These are phyloP conservation scores for Pichia cactophila DNA, from an alignment of 1,139 yeast genomes.

Conservation along the genomic window DNA sequence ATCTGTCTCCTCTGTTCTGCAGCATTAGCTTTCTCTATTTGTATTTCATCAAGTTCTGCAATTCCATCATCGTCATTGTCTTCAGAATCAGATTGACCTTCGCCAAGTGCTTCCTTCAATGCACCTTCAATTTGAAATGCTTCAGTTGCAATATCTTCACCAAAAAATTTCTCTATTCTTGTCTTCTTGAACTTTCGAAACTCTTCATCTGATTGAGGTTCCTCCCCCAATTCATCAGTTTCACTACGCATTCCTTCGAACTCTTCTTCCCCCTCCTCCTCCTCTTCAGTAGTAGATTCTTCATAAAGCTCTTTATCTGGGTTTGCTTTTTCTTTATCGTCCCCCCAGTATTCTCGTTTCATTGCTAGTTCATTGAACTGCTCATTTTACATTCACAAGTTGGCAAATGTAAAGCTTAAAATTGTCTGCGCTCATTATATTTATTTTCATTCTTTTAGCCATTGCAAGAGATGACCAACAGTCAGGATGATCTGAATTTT, in stretches of 20 bases:
- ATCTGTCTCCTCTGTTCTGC: background rate
- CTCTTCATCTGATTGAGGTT: background rate
- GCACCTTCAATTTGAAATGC: background rate
- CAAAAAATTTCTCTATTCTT: constrained; percentile 9
- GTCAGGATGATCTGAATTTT: constrained; percentile 1
- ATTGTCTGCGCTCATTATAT: background rate
- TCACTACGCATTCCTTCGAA: background rate
- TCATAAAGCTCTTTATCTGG: constrained; percentile 1
- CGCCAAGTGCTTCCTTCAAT: constrained; percentile 10
- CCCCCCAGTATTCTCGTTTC: background rate
- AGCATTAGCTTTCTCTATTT: background rate
- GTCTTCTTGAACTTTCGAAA: constrained; percentile 1
- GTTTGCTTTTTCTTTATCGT: background rate
- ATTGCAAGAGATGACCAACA: background rate
- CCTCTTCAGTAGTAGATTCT: constrained; percentile 20
- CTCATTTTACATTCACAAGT: background rate
- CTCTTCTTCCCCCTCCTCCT: constrained; percentile 36
- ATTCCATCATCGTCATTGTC: background rate
- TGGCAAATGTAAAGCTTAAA: background rate
- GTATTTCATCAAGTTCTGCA: background rate
- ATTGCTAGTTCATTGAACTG: background rate
- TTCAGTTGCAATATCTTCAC: background rate
- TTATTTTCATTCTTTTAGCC: too few species aligned
- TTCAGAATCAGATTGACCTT: constrained; percentile 4
- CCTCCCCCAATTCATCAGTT: background rate